Percentiles rank a stretch among this genome's conserved stretches.
These are phyloP conservation scores for Xylariaceae sp. DNA, from an alignment of 2,329 filamentous ascomycete species.

Conservation along the genomic window DNA sequence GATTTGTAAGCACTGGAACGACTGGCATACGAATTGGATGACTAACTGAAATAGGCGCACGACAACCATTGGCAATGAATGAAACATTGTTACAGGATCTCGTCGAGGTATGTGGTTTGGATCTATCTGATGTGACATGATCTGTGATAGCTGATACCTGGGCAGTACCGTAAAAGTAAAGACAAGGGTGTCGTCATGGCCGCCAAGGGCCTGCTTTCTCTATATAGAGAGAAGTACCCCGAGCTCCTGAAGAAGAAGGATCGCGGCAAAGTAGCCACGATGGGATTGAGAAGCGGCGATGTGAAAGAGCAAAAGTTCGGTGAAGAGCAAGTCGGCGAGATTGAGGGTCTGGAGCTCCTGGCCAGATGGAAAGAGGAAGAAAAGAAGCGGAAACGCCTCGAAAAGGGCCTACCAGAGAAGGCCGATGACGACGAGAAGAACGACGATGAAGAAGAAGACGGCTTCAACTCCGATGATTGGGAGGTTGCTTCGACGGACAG, in stretches of 20 bases:
- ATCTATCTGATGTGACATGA: neutral
- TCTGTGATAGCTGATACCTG: slow-evolving; percentile 61
- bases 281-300: slow-evolving; percentile 74
- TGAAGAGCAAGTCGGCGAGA: slow-evolving; percentile 74
- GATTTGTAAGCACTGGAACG: slow-evolving; percentile 57
- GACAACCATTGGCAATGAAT: slow-evolving; percentile 94
- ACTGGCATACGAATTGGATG: neutral
- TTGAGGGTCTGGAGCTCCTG: slow-evolving; percentile 88
- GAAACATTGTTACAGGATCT: slow-evolving; percentile 94
- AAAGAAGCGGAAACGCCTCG: slow-evolving; percentile 67
- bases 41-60: slow-evolving; percentile 40
- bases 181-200: slow-evolving; percentile 99
- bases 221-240: slow-evolving; percentile 89
- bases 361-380: slow-evolving; percentile 95
- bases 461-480: slow-evolving; percentile 56
- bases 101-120: slow-evolving; percentile 53
- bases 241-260: slow-evolving; percentile 87
- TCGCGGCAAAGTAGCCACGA: slow-evolving; percentile 85
- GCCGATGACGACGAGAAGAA: slow-evolving; percentile 60
- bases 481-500: slow-evolving; percentile 60
- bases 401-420: slow-evolving; percentile 64
- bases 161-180: slow-evolving; percentile 90
- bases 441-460: slow-evolving; percentile 58
- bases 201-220: slow-evolving; percentile 81
- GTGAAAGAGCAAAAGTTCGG: slow-evolving; percentile 77